Evolutionary conservation across 345 rosid genomes (phyloP).

Genomic region (Passiflora organensis): DNA sequence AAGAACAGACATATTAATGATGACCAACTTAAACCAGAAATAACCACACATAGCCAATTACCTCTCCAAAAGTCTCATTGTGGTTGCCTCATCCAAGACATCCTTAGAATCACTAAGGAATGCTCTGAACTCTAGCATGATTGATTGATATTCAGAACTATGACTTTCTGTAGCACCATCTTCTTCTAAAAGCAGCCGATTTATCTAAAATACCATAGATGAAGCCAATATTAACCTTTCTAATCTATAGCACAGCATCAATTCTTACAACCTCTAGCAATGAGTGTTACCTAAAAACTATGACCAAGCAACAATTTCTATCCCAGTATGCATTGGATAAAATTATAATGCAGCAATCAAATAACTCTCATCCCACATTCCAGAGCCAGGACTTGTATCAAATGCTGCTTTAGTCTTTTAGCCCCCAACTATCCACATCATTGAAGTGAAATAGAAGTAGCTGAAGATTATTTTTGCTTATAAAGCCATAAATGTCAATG

Average conservation of each 20-base stretch:
- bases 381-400: background rate
- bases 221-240: background rate
- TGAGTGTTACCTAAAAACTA: too few relatives aligned
- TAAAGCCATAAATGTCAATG: background rate
- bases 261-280: too few relatives aligned
- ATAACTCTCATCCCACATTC: too few relatives aligned
- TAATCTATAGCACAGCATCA: background rate
- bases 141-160: conserved; percentile 68
- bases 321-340: too few relatives aligned
- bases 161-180: conserved; percentile 79
- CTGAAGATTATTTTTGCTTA: conserved; percentile 8
- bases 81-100: conserved; percentile 96
- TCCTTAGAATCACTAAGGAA: conserved; percentile 92
- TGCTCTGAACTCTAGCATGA: conserved; percentile 88
- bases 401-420: conserved; percentile 15
- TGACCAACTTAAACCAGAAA: background rate
- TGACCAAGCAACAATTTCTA: too few relatives aligned
- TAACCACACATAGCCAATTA: conserved; percentile 19
- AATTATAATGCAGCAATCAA: background rate
- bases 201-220: conserved; percentile 45
- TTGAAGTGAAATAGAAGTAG: too few relatives aligned
- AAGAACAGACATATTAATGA: background rate
- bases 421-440: too few relatives aligned
- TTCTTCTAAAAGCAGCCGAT: conserved; percentile 89
- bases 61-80: conserved; percentile 97